Percentiles rank a stretch among this genome's conserved stretches.
phyloP scores from a whole-genome alignment of 805 yeast species.

The Candida pseudofarinosa region DNA sequence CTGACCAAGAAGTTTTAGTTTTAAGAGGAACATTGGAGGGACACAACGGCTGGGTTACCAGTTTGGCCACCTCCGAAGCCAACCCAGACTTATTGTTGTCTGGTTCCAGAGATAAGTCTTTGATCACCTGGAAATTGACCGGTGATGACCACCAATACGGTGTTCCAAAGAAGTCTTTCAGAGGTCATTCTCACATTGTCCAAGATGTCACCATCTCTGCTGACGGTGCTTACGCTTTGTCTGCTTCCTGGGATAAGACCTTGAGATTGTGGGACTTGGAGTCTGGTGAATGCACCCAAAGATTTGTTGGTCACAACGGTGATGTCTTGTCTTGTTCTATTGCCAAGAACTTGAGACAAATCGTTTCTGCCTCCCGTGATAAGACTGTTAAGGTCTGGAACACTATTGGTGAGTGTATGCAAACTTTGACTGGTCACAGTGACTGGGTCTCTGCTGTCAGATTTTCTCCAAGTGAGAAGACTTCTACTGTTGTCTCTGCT shows the following conservation, averaged over 20 bases:
- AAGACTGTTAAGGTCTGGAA: conserved; percentile 99
- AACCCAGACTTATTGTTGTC: conserved; percentile 98
- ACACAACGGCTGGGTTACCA: conserved; percentile 85
- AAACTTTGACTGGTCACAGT: conserved; percentile 90
- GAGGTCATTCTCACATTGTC: conserved; percentile 99
- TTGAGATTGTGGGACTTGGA: conserved; percentile 97
- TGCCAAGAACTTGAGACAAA: conserved; percentile 94
- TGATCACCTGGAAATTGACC: conserved; percentile 95
- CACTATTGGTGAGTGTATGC: conserved; percentile 95
- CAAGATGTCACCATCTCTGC: conserved; percentile 97
- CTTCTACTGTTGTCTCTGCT: conserved; percentile 87
- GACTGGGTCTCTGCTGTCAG: conserved; percentile 99
- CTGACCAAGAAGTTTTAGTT: conserved; percentile 94
- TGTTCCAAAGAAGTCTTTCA: conserved; percentile 94
- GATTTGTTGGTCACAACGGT: conserved; percentile 97
- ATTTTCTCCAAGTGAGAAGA: conserved; percentile 81
- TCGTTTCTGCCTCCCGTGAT: conserved; percentile 98
- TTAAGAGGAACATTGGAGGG: conserved; percentile 99
- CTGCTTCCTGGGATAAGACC: conserved; percentile 99
- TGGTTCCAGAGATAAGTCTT: conserved; percentile 98
- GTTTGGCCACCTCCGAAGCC: conserved; percentile 95
- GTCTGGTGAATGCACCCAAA: conserved; percentile 88
- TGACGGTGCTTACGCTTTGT: conserved; percentile 96
- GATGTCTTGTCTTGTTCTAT: conserved; percentile 97
- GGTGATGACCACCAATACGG: conserved; percentile 93